Evolutionary conservation across 441 rosid species (phyloP).

Genomic region (Brassica balearica): DNA sequence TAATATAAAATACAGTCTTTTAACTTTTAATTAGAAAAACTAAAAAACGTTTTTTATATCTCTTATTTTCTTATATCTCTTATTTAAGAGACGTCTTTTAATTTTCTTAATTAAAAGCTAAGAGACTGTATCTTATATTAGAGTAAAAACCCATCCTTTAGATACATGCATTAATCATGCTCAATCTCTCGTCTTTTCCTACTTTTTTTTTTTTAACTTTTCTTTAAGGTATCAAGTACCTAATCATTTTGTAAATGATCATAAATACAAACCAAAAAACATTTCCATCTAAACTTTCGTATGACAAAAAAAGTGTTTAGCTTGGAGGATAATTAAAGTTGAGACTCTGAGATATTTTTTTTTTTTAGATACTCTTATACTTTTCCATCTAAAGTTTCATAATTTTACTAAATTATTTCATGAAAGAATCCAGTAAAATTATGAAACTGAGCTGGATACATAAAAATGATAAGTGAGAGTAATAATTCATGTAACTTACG

Average conservation of each 20-base stretch:
- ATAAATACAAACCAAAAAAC: not conserved
- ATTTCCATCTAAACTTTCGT: not conserved
- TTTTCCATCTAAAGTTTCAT: too few relatives aligned
- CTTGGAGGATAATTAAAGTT: constrained; percentile 4
- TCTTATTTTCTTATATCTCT: too few relatives aligned
- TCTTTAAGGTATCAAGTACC: constrained; percentile 28
- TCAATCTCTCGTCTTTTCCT: too few relatives aligned
- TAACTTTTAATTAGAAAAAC: too few relatives aligned
- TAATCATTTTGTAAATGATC: constrained; percentile 28
- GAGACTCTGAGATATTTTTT: not conserved
- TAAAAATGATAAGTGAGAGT: not conserved
- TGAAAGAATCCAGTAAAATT: not conserved
- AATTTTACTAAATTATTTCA: not conserved
- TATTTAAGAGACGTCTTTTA: too few relatives aligned
- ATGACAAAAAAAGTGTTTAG: not conserved
- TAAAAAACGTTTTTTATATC: too few relatives aligned
- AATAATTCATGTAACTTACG: not conserved
- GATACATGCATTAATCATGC: too few relatives aligned
- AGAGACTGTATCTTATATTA: too few relatives aligned
- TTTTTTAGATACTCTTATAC: too few relatives aligned
- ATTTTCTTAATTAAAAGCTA: too few relatives aligned
- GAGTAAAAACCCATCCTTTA: too few relatives aligned
- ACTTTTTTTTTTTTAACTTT: not conserved
- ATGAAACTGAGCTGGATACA: not conserved
- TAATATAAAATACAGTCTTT: too few relatives aligned